Base-by-base conservation (phyloP, 139 green algal genomes). In the Zygnema circumcarinatum region DNA sequence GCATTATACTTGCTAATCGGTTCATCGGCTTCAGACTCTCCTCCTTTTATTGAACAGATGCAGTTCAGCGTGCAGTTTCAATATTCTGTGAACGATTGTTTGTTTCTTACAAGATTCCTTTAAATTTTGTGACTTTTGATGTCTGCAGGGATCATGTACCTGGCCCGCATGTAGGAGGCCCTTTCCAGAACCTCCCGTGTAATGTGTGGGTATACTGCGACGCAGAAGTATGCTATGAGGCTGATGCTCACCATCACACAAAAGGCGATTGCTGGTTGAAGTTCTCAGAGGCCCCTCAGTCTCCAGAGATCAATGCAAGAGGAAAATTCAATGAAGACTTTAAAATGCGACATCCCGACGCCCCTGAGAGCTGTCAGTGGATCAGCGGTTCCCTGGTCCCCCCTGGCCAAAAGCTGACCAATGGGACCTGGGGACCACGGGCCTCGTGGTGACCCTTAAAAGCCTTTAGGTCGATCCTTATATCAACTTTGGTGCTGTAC, bases 191-290 rank as follows among this genome's bases (percentile, higher is more conserved):
- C 1, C 90, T 98, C 38, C 95, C 94, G 3, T 98, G 95, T 92
- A 98, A 97, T 80, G 94, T 94, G 0, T 98, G 96, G 86, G 90
- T 90, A 0, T 98, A 74, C 42, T 98, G 95, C 81, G 67, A 91
- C 0, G 33, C 35, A 2, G 38, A 87, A 0, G 39, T 78, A 20
- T 98, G 95, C 89, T 98, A 96, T 86, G 95, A 98, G 90, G 93
- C 95, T 0, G 95, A 98, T 81, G 93, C 92, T 0, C 95, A 98
- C 90, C 54, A 92, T 2, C 95, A 98, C 92, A 92, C 84, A 1
- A 91, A 92, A 42, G 94, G 94, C 0, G 94, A 98, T 91, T 98
- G 95, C 89, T 97, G 95, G 95, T 92, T 98, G n/a, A 98, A 98
- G 81, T 96, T 96, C 79, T 94, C 93, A 1, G 94, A 96, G 79